Evolutionary conservation across 805 yeast genomes (phyloP).

Genomic region (Lipomyces sp.): DNA sequence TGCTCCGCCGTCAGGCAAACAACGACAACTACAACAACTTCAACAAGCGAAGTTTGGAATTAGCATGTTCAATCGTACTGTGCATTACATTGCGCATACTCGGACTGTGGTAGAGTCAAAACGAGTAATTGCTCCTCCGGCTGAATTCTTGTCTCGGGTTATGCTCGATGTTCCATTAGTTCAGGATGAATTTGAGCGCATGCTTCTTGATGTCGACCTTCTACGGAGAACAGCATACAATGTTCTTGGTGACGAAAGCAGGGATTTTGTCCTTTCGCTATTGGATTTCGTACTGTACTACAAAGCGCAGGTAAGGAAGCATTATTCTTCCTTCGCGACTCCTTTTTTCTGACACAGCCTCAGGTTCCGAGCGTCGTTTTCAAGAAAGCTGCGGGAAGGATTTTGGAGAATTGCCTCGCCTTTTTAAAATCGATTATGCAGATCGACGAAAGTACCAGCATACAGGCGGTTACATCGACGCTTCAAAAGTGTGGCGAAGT

Average conservation of each 20-base stretch:
- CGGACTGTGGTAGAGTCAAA: constrained; percentile 9
- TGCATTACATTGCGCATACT: constrained; percentile 9
- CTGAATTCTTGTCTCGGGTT: constrained; percentile 8
- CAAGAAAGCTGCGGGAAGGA: constrained; percentile 13
- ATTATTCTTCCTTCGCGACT: neutral
- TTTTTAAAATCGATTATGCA: constrained; percentile 3
- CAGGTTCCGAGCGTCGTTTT: constrained; percentile 6
- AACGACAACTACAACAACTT: too few relatives aligned
- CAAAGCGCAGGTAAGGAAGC: constrained; percentile 1
- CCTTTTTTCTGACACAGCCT: neutral
- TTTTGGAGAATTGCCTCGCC: constrained; percentile 18
- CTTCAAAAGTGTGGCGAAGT: constrained; percentile 6
- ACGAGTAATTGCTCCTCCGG: neutral
- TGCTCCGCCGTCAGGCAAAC: too few relatives aligned
- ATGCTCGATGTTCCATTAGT: constrained; percentile 4
- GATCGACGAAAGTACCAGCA: too few relatives aligned
- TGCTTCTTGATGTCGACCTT: constrained; percentile 13
- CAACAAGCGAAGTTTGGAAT: neutral
- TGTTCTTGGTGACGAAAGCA: constrained; percentile 5
- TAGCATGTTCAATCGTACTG: constrained; percentile 2
- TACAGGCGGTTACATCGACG: neutral
- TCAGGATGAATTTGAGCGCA: constrained; percentile 5
- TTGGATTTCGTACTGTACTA: constrained; percentile 12
- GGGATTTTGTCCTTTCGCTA: constrained; percentile 6
- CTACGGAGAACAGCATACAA: constrained; percentile 13